phyloP scores from a whole-genome alignment of 2,329 filamentous ascomycete species.

The Nemania sp. region DNA sequence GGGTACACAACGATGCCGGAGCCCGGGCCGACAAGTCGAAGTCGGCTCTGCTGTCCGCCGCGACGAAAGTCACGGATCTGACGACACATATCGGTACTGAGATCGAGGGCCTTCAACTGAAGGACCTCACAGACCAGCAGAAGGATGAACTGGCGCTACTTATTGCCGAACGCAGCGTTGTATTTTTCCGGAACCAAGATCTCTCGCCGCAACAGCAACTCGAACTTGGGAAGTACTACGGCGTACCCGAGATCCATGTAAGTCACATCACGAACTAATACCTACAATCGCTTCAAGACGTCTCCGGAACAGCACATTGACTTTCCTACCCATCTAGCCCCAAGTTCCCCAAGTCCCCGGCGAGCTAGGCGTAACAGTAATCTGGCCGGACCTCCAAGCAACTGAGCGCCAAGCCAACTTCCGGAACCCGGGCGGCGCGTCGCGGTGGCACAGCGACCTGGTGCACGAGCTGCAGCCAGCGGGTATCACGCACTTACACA shows the following conservation, averaged over 20 bases:
- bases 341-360: constrained; percentile 79
- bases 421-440: constrained; percentile 74
- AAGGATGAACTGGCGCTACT: constrained; percentile 71
- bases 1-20: constrained; percentile 69
- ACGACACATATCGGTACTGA: constrained; percentile 73
- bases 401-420: constrained; percentile 72
- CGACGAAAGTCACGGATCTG: constrained; percentile 71
- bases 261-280: constrained; percentile 45
- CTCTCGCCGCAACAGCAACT: constrained; percentile 72
- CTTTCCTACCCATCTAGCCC: constrained; percentile 58
- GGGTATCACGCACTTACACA: constrained; percentile 77
- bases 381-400: constrained; percentile 76
- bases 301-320: no score
- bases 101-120: constrained; percentile 72
- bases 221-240: constrained; percentile 71
- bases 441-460: constrained; percentile 77
- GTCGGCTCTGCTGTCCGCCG: constrained; percentile 69
- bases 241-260: constrained; percentile 76
- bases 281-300: no score
- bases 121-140: constrained; percentile 69
- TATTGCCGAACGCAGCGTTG: constrained; percentile 73
- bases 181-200: constrained; percentile 75
- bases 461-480: constrained; percentile 79
- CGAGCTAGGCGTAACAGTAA: constrained; percentile 71
- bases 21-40: constrained; percentile 74